Conservation (phyloP, 2,329 filamentous ascomycete species). For the Clarireedia hainanense region DNA sequence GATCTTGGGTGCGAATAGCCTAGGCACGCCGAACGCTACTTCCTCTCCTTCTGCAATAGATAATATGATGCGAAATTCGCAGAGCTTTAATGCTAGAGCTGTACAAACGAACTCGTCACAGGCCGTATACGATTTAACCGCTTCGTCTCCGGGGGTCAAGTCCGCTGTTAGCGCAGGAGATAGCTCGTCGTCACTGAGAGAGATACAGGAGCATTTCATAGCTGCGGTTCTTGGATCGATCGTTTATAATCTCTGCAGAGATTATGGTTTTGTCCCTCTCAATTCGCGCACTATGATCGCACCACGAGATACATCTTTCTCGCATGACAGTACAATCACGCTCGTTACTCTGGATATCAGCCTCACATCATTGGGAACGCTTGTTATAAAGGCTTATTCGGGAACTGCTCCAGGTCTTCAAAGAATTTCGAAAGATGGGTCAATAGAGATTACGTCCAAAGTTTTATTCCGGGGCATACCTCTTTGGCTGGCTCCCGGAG, state of each 20-base stretch:
- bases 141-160: conserved; percentile 21
- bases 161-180: conserved; percentile 12
- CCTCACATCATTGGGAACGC: conserved; percentile 27
- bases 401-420: conserved; percentile 22
- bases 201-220: conserved; percentile 29
- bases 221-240: conserved; percentile 29
- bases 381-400: conserved; percentile 27
- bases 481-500: conserved; percentile 28
- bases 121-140: conserved; percentile 18
- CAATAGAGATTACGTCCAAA: conserved; percentile 1
- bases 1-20: conserved; percentile 12
- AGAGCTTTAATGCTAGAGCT: conserved; percentile 23
- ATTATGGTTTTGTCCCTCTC: conserved; percentile 27
- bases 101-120: conserved; percentile 17
- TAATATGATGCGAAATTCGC: conserved; percentile 20
- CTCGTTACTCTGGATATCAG: conserved; percentile 28
- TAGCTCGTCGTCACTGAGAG: conserved; percentile 16
- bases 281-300: conserved; percentile 29
- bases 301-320: background rate
- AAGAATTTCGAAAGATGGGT: conserved; percentile 11
- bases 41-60: conserved; percentile 27
- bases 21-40: conserved; percentile 20
- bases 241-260: conserved; percentile 27
- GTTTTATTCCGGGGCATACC: conserved; percentile 16
- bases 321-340: conserved; percentile 14